Evolutionary conservation across 2,329 filamentous ascomycete species (phyloP).

Genomic region (Nemania sp.): DNA sequence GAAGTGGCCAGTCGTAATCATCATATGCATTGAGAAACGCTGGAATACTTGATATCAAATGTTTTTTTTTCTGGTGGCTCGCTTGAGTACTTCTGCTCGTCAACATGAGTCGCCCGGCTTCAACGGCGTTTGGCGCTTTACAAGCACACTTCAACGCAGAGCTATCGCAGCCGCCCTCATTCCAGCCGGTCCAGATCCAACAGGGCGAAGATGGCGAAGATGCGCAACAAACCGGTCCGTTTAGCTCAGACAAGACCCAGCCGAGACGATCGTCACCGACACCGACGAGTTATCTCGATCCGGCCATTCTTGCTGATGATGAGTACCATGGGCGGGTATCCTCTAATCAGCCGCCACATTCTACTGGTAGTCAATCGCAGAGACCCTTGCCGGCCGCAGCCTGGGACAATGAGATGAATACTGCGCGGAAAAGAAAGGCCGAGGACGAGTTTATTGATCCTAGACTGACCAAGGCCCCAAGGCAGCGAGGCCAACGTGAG

Average conservation of each 20-base stretch:
- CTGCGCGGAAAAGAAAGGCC: constrained; percentile 1
- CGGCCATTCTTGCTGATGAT: constrained; percentile 20
- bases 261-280: neutral
- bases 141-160: constrained; percentile 34
- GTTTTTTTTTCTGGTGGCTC: neutral
- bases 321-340: neutral
- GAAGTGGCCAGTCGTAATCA: neutral
- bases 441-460: constrained; percentile 16
- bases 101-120: constrained; percentile 33
- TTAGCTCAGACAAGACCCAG: constrained; percentile 3
- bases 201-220: neutral
- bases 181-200: constrained; percentile 7
- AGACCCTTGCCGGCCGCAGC: neutral
- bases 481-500: neutral
- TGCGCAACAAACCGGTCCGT: neutral
- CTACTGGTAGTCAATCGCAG: neutral
- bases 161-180: constrained; percentile 2
- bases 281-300: constrained; percentile 20
- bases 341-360: neutral
- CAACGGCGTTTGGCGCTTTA: constrained; percentile 34
- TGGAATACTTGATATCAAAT: neutral
- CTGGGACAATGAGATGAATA: neutral
- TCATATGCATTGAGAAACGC: neutral
- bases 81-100: neutral
- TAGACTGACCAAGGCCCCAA: constrained; percentile 1